Base-by-base conservation (phyloP, 2,329 filamentous ascomycete species). In the Chrysoporthe austroafricana region DNA sequence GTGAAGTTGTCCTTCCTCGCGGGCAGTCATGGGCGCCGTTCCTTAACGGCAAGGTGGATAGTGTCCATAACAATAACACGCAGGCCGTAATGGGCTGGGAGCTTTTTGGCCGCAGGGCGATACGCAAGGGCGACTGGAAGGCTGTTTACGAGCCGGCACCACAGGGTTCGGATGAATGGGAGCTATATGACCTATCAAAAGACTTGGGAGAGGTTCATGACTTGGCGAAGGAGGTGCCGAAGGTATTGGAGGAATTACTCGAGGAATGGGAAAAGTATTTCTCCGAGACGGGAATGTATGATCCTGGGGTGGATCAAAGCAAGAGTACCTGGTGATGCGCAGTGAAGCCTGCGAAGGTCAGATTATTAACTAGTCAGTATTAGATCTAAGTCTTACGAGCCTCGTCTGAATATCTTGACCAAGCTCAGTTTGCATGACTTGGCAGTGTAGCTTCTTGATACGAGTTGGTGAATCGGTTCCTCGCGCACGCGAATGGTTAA, bases 21-120 rank as follows among this genome's bases (percentile, higher is more conserved):
- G 77, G 77, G n/a, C 76, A 74, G 44, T 78, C 76, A 0, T 77
- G 76, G 76, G 73, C 76, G 0, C 73, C 76, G 0, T 77, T 74
- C 48, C 72, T 78, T 0, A 42, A 70, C 32, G 59, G 52, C 26
- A 42, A 34, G 42, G 48, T 48, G 1, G 32, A 18, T 1, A 69
- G 9, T 6, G 72, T 79, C 43, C 73, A 66, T 68, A 73, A 58
- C 69, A 75, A 56, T 62, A 75, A 64, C 72, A 54, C 62, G 4
- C 48, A 62, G 42, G 76, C 64, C 72, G 70, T 64, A 73, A 75
- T 16, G 73, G 76, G 75, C 59, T 76, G 77, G 77, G 78, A 79
- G 71, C 72, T 79, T 39, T 76, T 78, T 63, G 77, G 76, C 32
- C 74, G 72, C 39, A 71, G 73, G 62, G 77, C 75, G 9, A 74